These are phyloP conservation scores for Pyrenophora graminea DNA, from an alignment of 2,329 filamentous ascomycete species.

Conservation along the genomic window DNA sequence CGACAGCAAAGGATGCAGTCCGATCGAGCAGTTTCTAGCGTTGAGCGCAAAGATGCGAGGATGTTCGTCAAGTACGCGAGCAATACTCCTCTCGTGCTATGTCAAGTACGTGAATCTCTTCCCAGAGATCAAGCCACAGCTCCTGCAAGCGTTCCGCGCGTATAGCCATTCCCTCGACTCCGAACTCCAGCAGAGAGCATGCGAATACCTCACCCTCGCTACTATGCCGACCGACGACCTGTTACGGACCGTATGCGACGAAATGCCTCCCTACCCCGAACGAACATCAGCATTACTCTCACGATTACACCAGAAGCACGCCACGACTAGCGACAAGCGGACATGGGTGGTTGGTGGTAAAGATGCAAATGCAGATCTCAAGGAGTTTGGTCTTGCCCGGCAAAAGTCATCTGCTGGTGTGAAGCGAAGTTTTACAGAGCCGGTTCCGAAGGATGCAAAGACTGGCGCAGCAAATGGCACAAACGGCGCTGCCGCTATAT, in stretches of 20 bases:
- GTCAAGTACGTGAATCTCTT: slow-evolving; percentile 98
- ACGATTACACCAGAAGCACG: slow-evolving; percentile 90
- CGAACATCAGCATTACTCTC: slow-evolving; percentile 89
- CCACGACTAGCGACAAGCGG: slow-evolving; percentile 88
- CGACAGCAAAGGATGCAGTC: slow-evolving; percentile 87
- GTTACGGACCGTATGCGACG: slow-evolving; percentile 90
- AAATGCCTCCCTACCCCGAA: slow-evolving; percentile 98
- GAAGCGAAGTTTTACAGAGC: slow-evolving; percentile 78
- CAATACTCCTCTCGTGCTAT: slow-evolving; percentile 93
- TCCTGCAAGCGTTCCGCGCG: slow-evolving; percentile 84
- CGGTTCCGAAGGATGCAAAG: slow-evolving; percentile 41
- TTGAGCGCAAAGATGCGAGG: slow-evolving; percentile 86
- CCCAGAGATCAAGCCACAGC: slow-evolving; percentile 95
- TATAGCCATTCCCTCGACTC: slow-evolving; percentile 96
- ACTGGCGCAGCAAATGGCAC: slow-evolving; percentile 41
- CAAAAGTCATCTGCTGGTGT: slow-evolving; percentile 71
- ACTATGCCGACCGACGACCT: slow-evolving; percentile 88
- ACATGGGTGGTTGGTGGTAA: slow-evolving; percentile 99
- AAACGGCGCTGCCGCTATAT: slow-evolving; percentile 57
- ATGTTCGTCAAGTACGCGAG: slow-evolving; percentile 85
- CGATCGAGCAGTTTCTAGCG: slow-evolving; percentile 95
- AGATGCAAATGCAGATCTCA: slow-evolving; percentile 81
- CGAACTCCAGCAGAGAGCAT: slow-evolving; percentile 93
- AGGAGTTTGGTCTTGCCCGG: slow-evolving; percentile 73
- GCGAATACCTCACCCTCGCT: slow-evolving; percentile 87